Evolutionary conservation across 1,284 basidiomycete genomes (phyloP).

Genomic region (Rhodotorula mucilaginosa): DNA sequence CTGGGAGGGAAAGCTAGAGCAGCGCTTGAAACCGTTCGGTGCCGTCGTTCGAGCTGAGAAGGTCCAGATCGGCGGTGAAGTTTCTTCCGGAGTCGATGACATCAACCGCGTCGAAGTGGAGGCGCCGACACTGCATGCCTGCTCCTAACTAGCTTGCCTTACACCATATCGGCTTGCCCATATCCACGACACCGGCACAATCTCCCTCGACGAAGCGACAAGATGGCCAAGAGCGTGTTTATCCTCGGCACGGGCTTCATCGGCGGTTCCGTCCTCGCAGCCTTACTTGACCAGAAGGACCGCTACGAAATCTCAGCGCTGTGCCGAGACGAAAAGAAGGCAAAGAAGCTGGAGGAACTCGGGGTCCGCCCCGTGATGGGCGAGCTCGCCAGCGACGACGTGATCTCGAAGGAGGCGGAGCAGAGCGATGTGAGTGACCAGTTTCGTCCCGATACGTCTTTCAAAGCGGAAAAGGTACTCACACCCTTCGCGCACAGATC

Average conservation of each 20-base stretch:
- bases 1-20: too few species aligned
- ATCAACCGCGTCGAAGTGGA: too few species aligned
- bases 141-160: too few species aligned
- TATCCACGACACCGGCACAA: too few species aligned
- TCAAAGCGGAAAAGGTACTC: background rate
- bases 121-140: too few species aligned
- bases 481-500: slow-evolving; percentile 1
- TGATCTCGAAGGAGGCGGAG: slow-evolving; percentile 22
- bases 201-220: too few species aligned
- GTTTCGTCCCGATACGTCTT: background rate
- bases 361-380: slow-evolving; percentile 31
- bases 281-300: slow-evolving; percentile 11
- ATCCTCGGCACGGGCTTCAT: slow-evolving; percentile 34
- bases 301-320: slow-evolving; percentile 26
- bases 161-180: too few species aligned
- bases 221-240: slow-evolving; percentile 18
- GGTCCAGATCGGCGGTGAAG: too few species aligned
- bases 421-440: slow-evolving; percentile 20
- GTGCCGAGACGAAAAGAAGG: slow-evolving; percentile 22
- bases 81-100: too few species aligned
- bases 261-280: slow-evolving; percentile 26
- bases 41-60: too few species aligned
- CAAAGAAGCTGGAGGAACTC: slow-evolving; percentile 19
- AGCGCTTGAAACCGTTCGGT: too few species aligned
- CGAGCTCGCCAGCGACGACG: slow-evolving; percentile 16